Evolutionary conservation across 768 basidiomycete species (phyloP).

Genomic region (Trametes cingulata): DNA sequence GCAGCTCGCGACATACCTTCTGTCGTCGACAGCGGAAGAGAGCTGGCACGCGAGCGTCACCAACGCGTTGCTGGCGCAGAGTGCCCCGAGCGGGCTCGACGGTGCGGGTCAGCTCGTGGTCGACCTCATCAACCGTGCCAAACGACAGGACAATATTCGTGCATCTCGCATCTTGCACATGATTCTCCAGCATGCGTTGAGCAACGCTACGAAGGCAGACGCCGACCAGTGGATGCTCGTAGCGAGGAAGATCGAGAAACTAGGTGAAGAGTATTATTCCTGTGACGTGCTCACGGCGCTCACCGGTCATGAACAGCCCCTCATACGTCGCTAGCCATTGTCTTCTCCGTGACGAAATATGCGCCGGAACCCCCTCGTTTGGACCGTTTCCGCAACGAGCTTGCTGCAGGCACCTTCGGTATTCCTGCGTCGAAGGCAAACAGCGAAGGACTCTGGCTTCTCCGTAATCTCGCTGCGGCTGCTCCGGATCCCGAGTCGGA

Average conservation of each 20-base stretch:
- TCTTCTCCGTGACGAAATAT: constrained; percentile 57
- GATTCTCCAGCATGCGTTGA: constrained; percentile 60
- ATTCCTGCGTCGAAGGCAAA: constrained; percentile 64
- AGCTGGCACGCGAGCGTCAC: constrained; percentile 52
- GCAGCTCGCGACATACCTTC: constrained; percentile 62
- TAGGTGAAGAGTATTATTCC: constrained; percentile 45
- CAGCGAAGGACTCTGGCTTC: constrained; percentile 63
- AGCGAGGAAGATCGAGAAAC: constrained; percentile 63
- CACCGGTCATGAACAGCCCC: constrained; percentile 51
- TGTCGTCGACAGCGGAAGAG: constrained; percentile 50
- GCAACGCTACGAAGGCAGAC: constrained; percentile 61
- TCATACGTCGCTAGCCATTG: constrained; percentile 64
- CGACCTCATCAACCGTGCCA: constrained; percentile 35
- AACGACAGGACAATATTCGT: constrained; percentile 46
- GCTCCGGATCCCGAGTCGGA: constrained; percentile 82
- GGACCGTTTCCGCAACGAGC: constrained; percentile 84
- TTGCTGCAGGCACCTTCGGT: constrained; percentile 78
- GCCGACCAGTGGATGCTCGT: constrained; percentile 76
- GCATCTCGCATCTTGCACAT: constrained; percentile 61
- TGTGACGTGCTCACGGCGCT: not conserved
- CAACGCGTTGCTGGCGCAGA: constrained; percentile 35
- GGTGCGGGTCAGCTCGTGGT: constrained; percentile 35
- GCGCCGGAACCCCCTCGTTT: constrained; percentile 71
- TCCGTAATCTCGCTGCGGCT: constrained; percentile 68
- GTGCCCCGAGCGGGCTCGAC: constrained; percentile 21